Conservation (phyloP, 352 stramenopile species). For the Pythium grandisporangium region DNA sequence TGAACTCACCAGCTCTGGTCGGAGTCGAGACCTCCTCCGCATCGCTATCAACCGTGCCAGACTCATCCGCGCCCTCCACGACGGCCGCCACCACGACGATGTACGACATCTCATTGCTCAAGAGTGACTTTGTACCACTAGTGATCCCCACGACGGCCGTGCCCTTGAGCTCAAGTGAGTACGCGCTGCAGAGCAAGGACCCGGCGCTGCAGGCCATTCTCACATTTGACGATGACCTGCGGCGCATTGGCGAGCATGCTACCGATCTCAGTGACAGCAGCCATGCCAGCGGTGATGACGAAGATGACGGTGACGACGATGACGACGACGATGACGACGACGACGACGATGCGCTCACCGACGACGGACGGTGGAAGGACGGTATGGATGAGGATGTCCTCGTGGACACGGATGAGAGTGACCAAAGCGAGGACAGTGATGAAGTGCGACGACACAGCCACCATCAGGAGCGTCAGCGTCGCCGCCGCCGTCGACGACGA, state of each 20-base stretch:
- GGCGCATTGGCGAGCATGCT: conserved; percentile 36
- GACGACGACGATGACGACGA: neutral
- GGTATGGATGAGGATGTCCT: too few species aligned
- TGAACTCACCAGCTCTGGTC: neutral
- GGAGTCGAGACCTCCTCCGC: too few species aligned
- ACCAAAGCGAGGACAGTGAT: too few species aligned
- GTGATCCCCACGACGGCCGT: conserved; percentile 53
- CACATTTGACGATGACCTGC: conserved; percentile 63
- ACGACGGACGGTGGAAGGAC: neutral
- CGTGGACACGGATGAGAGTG: too few species aligned
- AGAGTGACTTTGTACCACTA: conserved; percentile 65
- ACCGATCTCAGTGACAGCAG: too few species aligned
- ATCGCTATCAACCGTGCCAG: too few species aligned
- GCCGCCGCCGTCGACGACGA: too few species aligned
- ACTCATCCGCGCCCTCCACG: too few species aligned
- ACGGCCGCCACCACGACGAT: conserved; percentile 13
- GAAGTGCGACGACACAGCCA: too few species aligned
- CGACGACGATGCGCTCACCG: neutral
- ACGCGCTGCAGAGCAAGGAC: conserved; percentile 32
- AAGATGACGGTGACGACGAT: conserved; percentile 6
- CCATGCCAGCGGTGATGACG: conserved; percentile 16
- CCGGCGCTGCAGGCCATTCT: conserved; percentile 37
- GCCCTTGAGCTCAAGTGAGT: conserved; percentile 51
- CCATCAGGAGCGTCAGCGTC: too few species aligned
- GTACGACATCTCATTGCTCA: conserved; percentile 63